Percentiles rank a stretch among this genome's conserved stretches.
Evolutionary conservation across 2,329 filamentous ascomycete species (phyloP).

Genomic region (Aurifilum marmelostoma): DNA sequence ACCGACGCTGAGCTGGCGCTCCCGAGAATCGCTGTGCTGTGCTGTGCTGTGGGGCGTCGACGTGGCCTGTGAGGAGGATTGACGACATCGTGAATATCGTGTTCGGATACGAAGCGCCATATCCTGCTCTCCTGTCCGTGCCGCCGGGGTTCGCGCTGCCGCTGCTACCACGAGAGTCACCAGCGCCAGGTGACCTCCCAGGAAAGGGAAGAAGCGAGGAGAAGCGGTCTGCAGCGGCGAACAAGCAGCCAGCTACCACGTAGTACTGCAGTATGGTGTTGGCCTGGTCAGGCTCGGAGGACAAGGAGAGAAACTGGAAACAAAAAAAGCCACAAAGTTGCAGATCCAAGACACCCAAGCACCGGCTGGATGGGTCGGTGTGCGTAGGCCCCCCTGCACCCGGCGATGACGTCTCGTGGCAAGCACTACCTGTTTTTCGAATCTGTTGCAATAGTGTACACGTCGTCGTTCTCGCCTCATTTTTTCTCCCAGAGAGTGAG

Average conservation of each 20-base stretch:
- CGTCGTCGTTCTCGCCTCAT: constrained; percentile 22
- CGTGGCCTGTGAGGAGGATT: constrained; percentile 4
- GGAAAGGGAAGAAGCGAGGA: neutral
- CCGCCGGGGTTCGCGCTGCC: neutral
- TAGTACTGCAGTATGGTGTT: neutral
- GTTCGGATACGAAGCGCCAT: neutral
- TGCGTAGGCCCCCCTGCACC: neutral
- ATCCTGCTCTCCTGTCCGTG: neutral
- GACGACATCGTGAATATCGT: constrained; percentile 4
- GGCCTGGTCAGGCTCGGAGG: neutral
- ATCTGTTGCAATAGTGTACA: constrained; percentile 9
- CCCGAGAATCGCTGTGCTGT: neutral
- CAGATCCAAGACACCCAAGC: constrained; percentile 1
- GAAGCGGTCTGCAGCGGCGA: constrained; percentile 3
- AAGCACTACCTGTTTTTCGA: neutral
- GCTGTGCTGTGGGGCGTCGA: constrained; percentile 8
- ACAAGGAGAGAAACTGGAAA: neutral
- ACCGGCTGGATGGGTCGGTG: constrained; percentile 14
- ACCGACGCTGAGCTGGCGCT: constrained; percentile 20
- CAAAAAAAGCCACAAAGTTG: neutral
- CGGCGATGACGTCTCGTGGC: constrained; percentile 23
- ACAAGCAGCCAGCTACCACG: neutral
- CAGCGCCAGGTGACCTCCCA: neutral
- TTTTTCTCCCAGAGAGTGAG: neutral
- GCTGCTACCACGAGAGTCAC: neutral